Evolutionary conservation across 257 asterid genomes (phyloP).

Genomic region (Gentiana straminea): DNA sequence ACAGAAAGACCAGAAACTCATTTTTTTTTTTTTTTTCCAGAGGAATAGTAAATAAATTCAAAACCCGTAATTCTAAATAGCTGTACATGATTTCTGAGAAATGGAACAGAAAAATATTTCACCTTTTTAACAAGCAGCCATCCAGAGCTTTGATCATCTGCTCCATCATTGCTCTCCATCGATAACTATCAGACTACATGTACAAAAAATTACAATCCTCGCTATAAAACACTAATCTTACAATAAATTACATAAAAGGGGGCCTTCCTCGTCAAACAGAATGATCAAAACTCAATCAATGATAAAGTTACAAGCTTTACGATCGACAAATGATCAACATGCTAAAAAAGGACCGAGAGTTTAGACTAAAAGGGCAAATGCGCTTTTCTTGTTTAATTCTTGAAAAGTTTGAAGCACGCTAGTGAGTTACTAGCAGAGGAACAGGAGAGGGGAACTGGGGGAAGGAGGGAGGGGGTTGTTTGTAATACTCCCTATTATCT

Average conservation of each 20-base stretch:
- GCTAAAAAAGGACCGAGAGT: too few relatives aligned
- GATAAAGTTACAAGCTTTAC: background rate
- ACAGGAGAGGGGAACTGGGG: too few relatives aligned
- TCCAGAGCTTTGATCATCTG: slow-evolving; percentile 87
- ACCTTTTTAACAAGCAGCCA: slow-evolving; percentile 99
- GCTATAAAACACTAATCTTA: background rate
- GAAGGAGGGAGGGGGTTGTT: too few relatives aligned
- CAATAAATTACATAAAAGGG: slow-evolving; percentile 1
- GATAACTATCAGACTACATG: slow-evolving; percentile 20
- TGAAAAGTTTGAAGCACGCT: too few relatives aligned
- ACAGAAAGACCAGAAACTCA: too few relatives aligned
- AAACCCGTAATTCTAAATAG: too few relatives aligned
- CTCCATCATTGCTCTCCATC: slow-evolving; percentile 63
- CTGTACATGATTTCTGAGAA: slow-evolving; percentile 3
- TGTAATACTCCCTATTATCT: too few relatives aligned
- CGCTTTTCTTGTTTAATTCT: too few relatives aligned
- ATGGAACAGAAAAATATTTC: slow-evolving; percentile 12
- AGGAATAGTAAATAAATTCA: too few relatives aligned
- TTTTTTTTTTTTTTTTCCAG: too few relatives aligned
- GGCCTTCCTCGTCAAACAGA: slow-evolving; percentile 2
- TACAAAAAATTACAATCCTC: background rate
- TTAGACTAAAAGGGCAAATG: too few relatives aligned
- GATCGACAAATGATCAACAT: background rate
- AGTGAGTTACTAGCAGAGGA: too few relatives aligned
- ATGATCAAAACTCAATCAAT: background rate